A percentile compares a stretch with the other conserved stretches of the same genome.
Evolutionary conservation across 2,329 filamentous ascomycete genomes (phyloP).

Genomic region (Penicillium sp.): DNA sequence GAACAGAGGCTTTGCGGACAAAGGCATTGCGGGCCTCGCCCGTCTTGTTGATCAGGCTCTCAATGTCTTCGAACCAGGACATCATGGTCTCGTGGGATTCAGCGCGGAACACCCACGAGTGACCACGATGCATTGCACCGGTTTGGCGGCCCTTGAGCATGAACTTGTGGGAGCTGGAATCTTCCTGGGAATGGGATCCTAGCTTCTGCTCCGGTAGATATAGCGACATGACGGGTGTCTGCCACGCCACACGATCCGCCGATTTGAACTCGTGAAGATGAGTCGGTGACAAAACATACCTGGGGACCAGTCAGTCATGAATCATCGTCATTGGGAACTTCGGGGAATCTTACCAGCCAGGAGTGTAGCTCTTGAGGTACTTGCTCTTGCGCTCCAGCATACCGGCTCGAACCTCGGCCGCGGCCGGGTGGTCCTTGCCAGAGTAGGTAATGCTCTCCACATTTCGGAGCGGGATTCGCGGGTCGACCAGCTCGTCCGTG

Average conservation of each 20-base stretch:
- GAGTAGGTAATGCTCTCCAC: conserved; percentile 87
- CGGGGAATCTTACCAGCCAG: conserved; percentile 73
- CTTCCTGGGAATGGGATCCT: conserved; percentile 82
- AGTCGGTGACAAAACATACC: conserved; percentile 94
- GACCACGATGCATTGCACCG: conserved; percentile 83
- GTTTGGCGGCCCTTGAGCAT: conserved; percentile 96
- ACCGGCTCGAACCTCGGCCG: conserved; percentile 82
- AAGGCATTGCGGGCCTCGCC: conserved; percentile 88
- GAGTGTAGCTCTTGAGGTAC: conserved; percentile 95
- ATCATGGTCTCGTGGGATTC: conserved; percentile 90
- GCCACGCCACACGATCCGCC: conserved; percentile 80
- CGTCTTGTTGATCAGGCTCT: conserved; percentile 82
- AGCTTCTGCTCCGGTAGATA: conserved; percentile 94
- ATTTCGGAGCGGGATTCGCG: conserved; percentile 75
- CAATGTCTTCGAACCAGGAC: conserved; percentile 94
- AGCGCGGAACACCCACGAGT: conserved; percentile 70
- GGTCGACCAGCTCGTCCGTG: conserved; percentile 86
- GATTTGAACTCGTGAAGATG: conserved; percentile 99
- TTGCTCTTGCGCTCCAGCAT: conserved; percentile 98
- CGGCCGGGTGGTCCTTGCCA: conserved; percentile 82
- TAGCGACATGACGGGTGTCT: conserved; percentile 93
- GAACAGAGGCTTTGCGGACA: conserved; percentile 84
- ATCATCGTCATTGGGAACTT: neutral
- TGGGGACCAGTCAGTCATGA: conserved; percentile 41
- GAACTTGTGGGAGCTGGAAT: conserved; percentile 92